Conservation (phyloP, 257 asterid genomes). For the Fraxinus excelsior region DNA sequence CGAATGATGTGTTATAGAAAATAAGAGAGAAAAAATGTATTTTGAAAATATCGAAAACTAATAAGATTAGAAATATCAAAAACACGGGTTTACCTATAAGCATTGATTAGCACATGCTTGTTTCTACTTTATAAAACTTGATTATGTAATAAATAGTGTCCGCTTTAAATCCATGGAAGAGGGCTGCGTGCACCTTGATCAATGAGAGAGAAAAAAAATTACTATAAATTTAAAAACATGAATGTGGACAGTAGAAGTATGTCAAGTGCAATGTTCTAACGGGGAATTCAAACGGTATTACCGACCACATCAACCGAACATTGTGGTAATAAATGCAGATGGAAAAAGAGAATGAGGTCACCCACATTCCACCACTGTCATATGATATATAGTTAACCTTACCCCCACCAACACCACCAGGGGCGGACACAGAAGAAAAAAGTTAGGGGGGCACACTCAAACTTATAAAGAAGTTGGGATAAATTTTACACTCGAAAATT, state of each 20-base stretch:
- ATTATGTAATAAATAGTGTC: background rate
- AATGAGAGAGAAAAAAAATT: conserved; percentile 14
- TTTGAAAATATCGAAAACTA: too few relatives aligned
- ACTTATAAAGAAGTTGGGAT: too few relatives aligned
- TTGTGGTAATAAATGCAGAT: conserved; percentile 24
- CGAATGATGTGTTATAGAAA: too few relatives aligned
- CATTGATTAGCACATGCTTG: background rate
- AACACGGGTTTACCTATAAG: background rate
- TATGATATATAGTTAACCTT: too few relatives aligned
- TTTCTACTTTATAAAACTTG: background rate
- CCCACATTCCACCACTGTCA: background rate
- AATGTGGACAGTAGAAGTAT: conserved; percentile 39
- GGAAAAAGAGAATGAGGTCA: conserved; percentile 21
- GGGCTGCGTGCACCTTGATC: conserved; percentile 64
- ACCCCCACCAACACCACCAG: too few relatives aligned
- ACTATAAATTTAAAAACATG: background rate
- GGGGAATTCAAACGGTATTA: conserved; percentile 39
- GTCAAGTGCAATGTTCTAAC: conserved; percentile 61
- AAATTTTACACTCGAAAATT: too few relatives aligned
- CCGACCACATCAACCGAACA: conserved; percentile 39
- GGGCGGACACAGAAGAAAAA: too few relatives aligned
- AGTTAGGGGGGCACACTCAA: too few relatives aligned
- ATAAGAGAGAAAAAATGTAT: too few relatives aligned
- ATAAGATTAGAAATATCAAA: background rate
- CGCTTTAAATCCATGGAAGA: background rate